Base-by-base conservation (phyloP, 208 protist genomes). In the Angomonas deanei region DNA sequence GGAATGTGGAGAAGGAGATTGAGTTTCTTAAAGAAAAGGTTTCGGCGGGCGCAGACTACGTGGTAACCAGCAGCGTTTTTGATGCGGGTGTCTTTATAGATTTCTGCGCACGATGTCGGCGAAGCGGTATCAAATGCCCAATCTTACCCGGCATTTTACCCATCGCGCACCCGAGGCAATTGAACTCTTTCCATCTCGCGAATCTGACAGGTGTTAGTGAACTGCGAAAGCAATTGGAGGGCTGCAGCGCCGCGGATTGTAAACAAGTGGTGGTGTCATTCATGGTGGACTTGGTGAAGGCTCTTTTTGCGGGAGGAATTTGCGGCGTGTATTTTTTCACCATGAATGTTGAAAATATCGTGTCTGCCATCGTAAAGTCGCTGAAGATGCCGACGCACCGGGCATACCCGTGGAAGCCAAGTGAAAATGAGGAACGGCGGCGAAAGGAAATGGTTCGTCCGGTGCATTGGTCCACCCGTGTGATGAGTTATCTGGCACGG, bases 51-150 rank as follows among this genome's bases (percentile, higher is more conserved):
- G 96, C 95, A 2, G 96, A 98, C 64, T 82, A 94, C 57, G 86
- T 98, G 67, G 89, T 99, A 38, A 98, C 96, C 1, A 93, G 98
- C 69, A 63, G 97, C 1, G 89, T 98, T 55, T 98, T 97, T 56
- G 93, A 97, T 39, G 78, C 68, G 1, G 59, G 76, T 23, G 68
- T 85, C 0, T 97, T 97, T 64, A 39, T 79, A 4, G 42, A 89
- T 11, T 98, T 96, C 36, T 74, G 80, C 15, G 38, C 50, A 0
- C 61, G 76, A 17, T 95, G 91, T 64, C 56, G 75, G 24, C 63
- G 59, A 0, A 53, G 74, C 34, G 93, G 92, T 19, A 98, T 98
- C 65, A 78, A 70, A 0, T 80, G 70, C 48, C 96, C 93, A 28
- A 96, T 97, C 42, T 56, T 98, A 2, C 90, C 94, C 1, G 84